Evolutionary conservation across 208 protist species (phyloP).

Genomic region (Leishmania mexicana): DNA sequence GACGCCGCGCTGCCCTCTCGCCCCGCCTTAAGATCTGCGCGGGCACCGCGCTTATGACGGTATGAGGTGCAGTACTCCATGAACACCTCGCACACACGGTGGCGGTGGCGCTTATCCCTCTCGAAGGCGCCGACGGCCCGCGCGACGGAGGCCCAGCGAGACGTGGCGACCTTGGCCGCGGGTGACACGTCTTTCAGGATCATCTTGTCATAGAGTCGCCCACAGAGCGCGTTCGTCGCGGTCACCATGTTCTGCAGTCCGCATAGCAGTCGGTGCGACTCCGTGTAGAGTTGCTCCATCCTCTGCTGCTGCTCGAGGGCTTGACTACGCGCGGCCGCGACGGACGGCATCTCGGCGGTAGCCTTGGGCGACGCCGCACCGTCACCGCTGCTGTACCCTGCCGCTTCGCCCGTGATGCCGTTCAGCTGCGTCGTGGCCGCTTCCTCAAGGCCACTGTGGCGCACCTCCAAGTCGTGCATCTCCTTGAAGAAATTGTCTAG

Average conservation of each 20-base stretch:
- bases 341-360: constrained; percentile 40
- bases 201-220: constrained; percentile 71
- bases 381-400: not conserved
- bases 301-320: constrained; percentile 49
- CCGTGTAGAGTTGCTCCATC: constrained; percentile 55
- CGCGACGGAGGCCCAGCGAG: constrained; percentile 71
- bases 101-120: constrained; percentile 66
- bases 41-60: constrained; percentile 17
- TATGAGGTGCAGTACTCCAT: constrained; percentile 67
- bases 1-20: not conserved
- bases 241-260: constrained; percentile 44
- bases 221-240: constrained; percentile 62
- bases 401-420: not conserved
- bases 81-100: constrained; percentile 82
- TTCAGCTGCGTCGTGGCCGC: not conserved
- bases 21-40: not conserved
- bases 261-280: constrained; percentile 63
- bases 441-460: constrained; percentile 12
- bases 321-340: constrained; percentile 39
- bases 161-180: constrained; percentile 63
- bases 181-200: constrained; percentile 51
- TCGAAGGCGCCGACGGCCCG: constrained; percentile 71
- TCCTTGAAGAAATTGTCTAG: constrained; percentile 61
- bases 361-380: not conserved
- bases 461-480: constrained; percentile 29